phyloP scores from a whole-genome alignment of 768 basidiomycete species.

The Lanmaoa rubissima region DNA sequence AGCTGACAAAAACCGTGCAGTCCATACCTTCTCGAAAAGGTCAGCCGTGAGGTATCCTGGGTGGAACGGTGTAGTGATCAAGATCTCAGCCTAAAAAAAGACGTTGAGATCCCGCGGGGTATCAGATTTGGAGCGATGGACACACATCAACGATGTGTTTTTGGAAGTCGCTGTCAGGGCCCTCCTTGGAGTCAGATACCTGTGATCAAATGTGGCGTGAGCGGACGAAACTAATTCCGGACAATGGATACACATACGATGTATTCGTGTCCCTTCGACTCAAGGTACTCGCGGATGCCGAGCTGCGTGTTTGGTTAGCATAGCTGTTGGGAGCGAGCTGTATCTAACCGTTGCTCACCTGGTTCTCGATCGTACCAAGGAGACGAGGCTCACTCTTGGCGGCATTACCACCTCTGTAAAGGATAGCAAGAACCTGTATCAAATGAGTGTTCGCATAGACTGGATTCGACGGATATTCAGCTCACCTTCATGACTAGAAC shows the following conservation, averaged over 20 bases:
- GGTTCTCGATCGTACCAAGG: conserved; percentile 78
- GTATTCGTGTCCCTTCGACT: conserved; percentile 70
- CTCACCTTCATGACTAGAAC: conserved; percentile 43
- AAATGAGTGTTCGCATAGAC: not conserved
- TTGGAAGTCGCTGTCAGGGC: conserved; percentile 75
- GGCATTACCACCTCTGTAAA: conserved; percentile 66
- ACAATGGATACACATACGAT: conserved; percentile 43
- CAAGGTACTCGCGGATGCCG: conserved; percentile 68
- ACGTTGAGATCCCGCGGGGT: conserved; percentile 10
- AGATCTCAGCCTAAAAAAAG: conserved; percentile 59
- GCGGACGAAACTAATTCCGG: not conserved
- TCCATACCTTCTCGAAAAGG: conserved; percentile 59
- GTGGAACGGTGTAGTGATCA: conserved; percentile 86
- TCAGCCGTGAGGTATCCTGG: conserved; percentile 80
- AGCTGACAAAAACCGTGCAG: not conserved
- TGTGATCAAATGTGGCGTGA: conserved; percentile 26
- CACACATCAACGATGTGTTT: conserved; percentile 78
- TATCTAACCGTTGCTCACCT: conserved; percentile 39
- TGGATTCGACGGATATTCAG: not conserved
- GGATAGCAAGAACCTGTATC: conserved; percentile 64
- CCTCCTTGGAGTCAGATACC: conserved; percentile 84
- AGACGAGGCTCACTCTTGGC: conserved; percentile 71
- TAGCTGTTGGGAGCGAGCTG: not conserved
- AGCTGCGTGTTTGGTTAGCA: conserved; percentile 44
- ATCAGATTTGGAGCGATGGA: conserved; percentile 5